Evolutionary conservation across 306 rosid genomes (phyloP).

Genomic region (Vigna trinervia): DNA sequence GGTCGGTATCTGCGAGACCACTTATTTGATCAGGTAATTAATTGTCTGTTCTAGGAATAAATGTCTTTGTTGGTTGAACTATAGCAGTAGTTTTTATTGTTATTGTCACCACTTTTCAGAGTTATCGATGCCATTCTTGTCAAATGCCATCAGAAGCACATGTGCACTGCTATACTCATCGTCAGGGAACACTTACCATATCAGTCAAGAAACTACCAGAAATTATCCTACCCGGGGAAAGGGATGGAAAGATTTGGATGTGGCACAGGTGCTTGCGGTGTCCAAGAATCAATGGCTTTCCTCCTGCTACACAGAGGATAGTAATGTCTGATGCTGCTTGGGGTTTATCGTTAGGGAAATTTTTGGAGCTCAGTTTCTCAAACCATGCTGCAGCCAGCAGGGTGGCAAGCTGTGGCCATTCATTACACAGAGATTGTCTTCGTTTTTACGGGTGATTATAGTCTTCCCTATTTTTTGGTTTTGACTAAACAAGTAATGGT

Average conservation of each 20-base stretch:
- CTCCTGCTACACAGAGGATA: conserved; percentile 91
- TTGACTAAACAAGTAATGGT: conserved; percentile 25
- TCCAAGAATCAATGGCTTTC: conserved; percentile 88
- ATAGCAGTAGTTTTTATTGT: conserved; percentile 37
- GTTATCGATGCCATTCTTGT: conserved; percentile 80
- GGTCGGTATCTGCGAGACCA: conserved; percentile 90
- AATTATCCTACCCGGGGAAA: conserved; percentile 85
- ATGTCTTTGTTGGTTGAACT: conserved; percentile 33
- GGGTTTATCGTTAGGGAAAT: conserved; percentile 98
- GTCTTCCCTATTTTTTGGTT: conserved; percentile 32
- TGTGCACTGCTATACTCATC: conserved; percentile 94
- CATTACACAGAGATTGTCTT: conserved; percentile 96
- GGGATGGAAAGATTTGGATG: conserved; percentile 99
- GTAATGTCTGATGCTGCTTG: conserved; percentile 99
- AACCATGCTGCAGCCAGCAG: conserved; percentile 99
- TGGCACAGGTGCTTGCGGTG: conserved; percentile 99
- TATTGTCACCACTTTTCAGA: conserved; percentile 57
- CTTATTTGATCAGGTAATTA: conserved; percentile 92
- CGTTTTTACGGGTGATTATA: conserved; percentile 89
- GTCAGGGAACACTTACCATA: conserved; percentile 96
- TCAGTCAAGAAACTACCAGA: conserved; percentile 83
- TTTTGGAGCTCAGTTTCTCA: conserved; percentile 99
- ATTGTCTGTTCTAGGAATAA: conserved; percentile 38
- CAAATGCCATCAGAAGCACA: conserved; percentile 98
- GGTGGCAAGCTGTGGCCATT: conserved; percentile 99